Conservation (phyloP, 2,329 filamentous ascomycete species). For the Diaporthe sp. region DNA sequence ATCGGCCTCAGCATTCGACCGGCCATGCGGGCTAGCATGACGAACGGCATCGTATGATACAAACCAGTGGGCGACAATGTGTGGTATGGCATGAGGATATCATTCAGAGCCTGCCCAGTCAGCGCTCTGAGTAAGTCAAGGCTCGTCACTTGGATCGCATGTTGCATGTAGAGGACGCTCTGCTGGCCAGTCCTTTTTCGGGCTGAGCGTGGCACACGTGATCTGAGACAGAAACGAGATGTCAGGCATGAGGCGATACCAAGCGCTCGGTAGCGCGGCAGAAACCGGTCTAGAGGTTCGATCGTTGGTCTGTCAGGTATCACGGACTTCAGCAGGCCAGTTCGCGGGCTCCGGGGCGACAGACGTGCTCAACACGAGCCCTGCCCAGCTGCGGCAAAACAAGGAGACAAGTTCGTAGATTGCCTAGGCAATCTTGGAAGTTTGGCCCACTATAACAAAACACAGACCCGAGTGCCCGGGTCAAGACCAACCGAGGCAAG, state of each 20-base stretch:
- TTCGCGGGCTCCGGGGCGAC: not conserved
- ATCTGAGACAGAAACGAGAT: not conserved
- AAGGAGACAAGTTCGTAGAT: not conserved
- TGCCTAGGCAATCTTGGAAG: not conserved
- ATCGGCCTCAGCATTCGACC: too few species aligned
- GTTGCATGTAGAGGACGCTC: not conserved
- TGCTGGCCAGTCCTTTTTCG: not conserved
- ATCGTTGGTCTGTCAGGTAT: not conserved
- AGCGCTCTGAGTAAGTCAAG: not conserved
- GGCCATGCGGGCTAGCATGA: not conserved
- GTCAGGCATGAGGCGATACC: conserved; percentile 1
- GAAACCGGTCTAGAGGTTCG: not conserved
- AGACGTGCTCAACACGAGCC: conserved; percentile 3
- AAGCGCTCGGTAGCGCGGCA: not conserved
- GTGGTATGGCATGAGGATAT: not conserved
- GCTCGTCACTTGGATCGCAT: not conserved
- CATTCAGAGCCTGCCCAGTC: not conserved
- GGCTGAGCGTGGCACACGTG: not conserved
- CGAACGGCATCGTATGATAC: not conserved
- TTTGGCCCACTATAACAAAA: not conserved
- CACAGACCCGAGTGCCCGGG: conserved; percentile 8
- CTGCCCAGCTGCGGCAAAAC: not conserved
- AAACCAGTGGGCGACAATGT: not conserved
- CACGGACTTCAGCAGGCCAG: not conserved
- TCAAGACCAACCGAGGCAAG: conserved; percentile 18